A percentile compares a stretch with the other conserved stretches of the same genome.
phyloP scores from a whole-genome alignment of 2,329 filamentous ascomycete genomes.

The Aspergillus brasiliensis region DNA sequence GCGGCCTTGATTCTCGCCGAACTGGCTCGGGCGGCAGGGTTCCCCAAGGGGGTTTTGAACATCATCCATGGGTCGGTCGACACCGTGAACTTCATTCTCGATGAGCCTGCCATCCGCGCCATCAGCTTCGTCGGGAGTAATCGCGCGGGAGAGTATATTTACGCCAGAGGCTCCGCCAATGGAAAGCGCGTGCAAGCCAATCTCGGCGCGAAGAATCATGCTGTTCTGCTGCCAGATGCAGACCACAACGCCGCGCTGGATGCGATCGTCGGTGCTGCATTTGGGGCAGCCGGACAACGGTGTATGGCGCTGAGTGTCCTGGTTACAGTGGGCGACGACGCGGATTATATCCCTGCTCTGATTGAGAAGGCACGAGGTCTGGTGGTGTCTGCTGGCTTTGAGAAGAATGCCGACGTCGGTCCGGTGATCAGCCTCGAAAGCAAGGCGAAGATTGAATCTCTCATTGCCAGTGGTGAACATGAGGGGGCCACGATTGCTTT shows the following conservation, averaged over 20 bases:
- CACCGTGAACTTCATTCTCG: conserved; percentile 70
- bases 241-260: conserved; percentile 67
- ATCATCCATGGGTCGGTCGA: conserved; percentile 65
- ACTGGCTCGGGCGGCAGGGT: conserved; percentile 64
- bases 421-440: conserved; percentile 65
- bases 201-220: conserved; percentile 71
- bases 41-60: conserved; percentile 67
- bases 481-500: conserved; percentile 67
- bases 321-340: conserved; percentile 66
- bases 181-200: conserved; percentile 73
- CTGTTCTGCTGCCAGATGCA: conserved; percentile 69
- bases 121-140: conserved; percentile 70
- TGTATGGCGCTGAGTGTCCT: conserved; percentile 70
- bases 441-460: conserved; percentile 63
- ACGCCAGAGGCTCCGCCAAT: conserved; percentile 64
- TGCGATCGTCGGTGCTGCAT: conserved; percentile 65
- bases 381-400: conserved; percentile 64
- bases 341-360: conserved; percentile 65
- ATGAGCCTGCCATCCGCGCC: conserved; percentile 69
- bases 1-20: conserved; percentile 68
- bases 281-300: conserved; percentile 56
- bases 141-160: conserved; percentile 70
- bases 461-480: conserved; percentile 63
- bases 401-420: conserved; percentile 63
- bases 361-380: conserved; percentile 63